Percentiles rank a stretch among this genome's conserved stretches.
phyloP scores from a whole-genome alignment of 2,329 filamentous ascomycete species.

The Fulvia fulva region DNA sequence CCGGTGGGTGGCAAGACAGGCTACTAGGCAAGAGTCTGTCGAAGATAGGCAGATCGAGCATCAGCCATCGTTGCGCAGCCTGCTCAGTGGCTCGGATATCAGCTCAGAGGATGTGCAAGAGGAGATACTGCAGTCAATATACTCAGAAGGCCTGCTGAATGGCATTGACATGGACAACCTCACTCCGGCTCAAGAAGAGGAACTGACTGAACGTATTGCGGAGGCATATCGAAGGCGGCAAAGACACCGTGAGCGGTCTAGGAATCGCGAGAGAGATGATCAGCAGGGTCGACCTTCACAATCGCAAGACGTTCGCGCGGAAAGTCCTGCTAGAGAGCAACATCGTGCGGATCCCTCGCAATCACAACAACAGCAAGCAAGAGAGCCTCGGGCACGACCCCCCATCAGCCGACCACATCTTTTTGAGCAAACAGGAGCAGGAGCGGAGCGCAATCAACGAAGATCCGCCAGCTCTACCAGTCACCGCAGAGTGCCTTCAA shows the following conservation, averaged over 20 bases:
- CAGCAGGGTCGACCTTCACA: constrained; percentile 3
- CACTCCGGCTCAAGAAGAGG: constrained; percentile 78
- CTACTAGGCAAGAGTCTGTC: constrained; percentile 18
- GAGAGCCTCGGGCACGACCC: constrained; percentile 29
- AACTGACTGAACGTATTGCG: constrained; percentile 84
- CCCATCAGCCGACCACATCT: constrained; percentile 47
- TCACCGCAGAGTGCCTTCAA: constrained; percentile 22
- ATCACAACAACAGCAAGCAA: constrained; percentile 30
- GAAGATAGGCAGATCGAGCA: constrained; percentile 61
- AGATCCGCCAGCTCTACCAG: constrained; percentile 44
- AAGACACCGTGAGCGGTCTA: constrained; percentile 44
- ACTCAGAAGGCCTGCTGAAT: constrained; percentile 81
- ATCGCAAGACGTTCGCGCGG: background rate
- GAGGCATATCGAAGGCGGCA: constrained; percentile 80
- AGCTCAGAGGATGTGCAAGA: constrained; percentile 76
- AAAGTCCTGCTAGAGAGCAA: constrained; percentile 7
- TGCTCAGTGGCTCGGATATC: constrained; percentile 75
- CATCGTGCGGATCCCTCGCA: constrained; percentile 10
- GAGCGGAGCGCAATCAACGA: constrained; percentile 29
- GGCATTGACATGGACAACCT: constrained; percentile 86
- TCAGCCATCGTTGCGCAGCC: constrained; percentile 79
- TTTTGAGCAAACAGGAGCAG: constrained; percentile 39
- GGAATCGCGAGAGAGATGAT: constrained; percentile 23
- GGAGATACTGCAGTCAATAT: constrained; percentile 84
- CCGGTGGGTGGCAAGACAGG: constrained; percentile 10